Conservation (phyloP, 208 protist genomes). For the Kentomonas sorsogonicus region DNA sequence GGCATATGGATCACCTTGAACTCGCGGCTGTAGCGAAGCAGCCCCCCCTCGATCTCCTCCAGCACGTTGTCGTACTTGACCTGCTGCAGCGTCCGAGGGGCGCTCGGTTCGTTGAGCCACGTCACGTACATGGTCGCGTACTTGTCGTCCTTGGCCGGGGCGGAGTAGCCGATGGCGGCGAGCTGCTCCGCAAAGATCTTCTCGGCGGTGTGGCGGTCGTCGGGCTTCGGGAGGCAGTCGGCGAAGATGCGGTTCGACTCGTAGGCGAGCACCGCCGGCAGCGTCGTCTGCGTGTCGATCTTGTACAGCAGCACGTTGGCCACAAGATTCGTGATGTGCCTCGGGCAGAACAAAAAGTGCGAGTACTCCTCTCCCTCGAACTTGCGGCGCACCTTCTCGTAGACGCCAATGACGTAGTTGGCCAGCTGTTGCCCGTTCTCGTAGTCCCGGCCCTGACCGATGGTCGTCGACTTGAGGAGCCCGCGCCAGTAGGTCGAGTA, state of each 20-base stretch:
- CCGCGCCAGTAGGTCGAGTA: slow-evolving; percentile 88
- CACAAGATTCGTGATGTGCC: slow-evolving; percentile 94
- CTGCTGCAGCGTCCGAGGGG: slow-evolving; percentile 46
- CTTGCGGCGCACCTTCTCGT: slow-evolving; percentile 79
- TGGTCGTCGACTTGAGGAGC: slow-evolving; percentile 52
- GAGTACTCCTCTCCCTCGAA: slow-evolving; percentile 93
- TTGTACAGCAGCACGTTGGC: slow-evolving; percentile 90
- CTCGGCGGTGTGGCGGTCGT: slow-evolving; percentile 62
- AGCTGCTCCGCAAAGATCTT: slow-evolving; percentile 81
- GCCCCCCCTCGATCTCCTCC: slow-evolving; percentile 68
- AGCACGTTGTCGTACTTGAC: slow-evolving; percentile 63
- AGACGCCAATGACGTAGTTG: slow-evolving; percentile 91
- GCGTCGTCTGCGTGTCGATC: slow-evolving; percentile 76
- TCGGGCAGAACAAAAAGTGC: slow-evolving; percentile 96
- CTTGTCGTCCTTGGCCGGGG: slow-evolving; percentile 59
- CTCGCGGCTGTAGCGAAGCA: slow-evolving; percentile 94
- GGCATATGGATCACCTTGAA: slow-evolving; percentile 88
- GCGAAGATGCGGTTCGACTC: slow-evolving; percentile 92
- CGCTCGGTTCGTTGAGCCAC: slow-evolving; percentile 54
- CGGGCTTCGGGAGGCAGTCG: slow-evolving; percentile 86
- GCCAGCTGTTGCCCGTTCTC: slow-evolving; percentile 80
- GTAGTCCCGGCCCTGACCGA: slow-evolving; percentile 61
- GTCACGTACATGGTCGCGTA: slow-evolving; percentile 84
- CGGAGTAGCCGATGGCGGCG: slow-evolving; percentile 75
- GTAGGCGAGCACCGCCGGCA: slow-evolving; percentile 90